Conservation (phyloP, 225 moss, liverwort and hornwort genomes). For the Antitrichia curtipendula region DNA sequence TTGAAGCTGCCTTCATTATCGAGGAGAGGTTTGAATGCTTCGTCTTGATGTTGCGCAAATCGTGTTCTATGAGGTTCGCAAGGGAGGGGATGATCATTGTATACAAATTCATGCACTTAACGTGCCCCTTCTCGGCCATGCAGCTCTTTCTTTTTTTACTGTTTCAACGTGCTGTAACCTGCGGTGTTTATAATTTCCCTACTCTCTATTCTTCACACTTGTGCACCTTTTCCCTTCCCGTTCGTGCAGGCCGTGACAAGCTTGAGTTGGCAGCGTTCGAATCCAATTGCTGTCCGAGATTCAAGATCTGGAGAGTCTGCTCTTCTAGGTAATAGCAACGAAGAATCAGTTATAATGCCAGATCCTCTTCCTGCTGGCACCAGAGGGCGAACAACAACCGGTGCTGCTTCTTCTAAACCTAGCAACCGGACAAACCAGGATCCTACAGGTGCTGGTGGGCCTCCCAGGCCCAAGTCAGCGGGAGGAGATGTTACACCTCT, state of each 20-base stretch:
- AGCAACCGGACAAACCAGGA: slow-evolving; percentile 54
- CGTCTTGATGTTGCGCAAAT: not conserved
- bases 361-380: slow-evolving; percentile 93
- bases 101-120: not conserved
- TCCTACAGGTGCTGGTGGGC: slow-evolving; percentile 12
- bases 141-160: not conserved
- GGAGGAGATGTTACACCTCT: slow-evolving; percentile 40
- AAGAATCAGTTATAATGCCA: slow-evolving; percentile 97
- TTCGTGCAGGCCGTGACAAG: slow-evolving; percentile 74
- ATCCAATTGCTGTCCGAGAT: slow-evolving; percentile 82
- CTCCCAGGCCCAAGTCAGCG: slow-evolving; percentile 48
- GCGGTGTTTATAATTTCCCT: not conserved
- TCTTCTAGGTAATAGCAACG: slow-evolving; percentile 71
- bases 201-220: not conserved
- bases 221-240: not conserved
- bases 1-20: not conserved
- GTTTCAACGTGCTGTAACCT: not conserved
- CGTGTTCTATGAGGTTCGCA: not conserved
- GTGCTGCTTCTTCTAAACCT: slow-evolving; percentile 45
- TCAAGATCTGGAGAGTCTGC: slow-evolving; percentile 81
- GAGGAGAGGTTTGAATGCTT: not conserved
- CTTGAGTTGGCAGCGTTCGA: slow-evolving; percentile 98
- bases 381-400: slow-evolving; percentile 57
- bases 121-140: not conserved
- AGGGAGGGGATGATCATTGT: not conserved